A percentile compares a stretch with the other conserved stretches of the same genome.
Conservation (phyloP, 2,329 filamentous ascomycete genomes). For the Cercospora sesami region DNA sequence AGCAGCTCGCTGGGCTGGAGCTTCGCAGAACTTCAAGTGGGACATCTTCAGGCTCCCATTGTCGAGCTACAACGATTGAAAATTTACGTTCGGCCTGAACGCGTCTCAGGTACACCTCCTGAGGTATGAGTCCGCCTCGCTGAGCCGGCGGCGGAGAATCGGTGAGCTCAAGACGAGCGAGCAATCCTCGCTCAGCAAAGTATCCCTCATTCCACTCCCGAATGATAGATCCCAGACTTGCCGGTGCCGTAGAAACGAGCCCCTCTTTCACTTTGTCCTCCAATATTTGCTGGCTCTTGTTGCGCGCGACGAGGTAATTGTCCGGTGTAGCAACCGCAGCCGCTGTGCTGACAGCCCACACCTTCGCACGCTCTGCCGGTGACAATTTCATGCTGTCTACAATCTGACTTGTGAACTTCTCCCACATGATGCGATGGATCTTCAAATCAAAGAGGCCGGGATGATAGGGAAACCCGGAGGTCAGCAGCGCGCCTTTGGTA, state of each 20-base stretch:
- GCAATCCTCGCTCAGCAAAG: constrained; percentile 28
- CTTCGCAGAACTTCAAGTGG: neutral
- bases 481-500: constrained; percentile 28
- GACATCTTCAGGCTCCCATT: constrained; percentile 18
- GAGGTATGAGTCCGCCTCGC: constrained; percentile 21
- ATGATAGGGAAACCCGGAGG: constrained; percentile 31
- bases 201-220: constrained; percentile 32
- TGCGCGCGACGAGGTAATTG: constrained; percentile 16
- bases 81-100: constrained; percentile 31
- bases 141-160: constrained; percentile 23
- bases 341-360: constrained; percentile 24
- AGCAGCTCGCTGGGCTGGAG: neutral
- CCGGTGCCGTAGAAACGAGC: constrained; percentile 21
- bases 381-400: constrained; percentile 25
- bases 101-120: constrained; percentile 20
- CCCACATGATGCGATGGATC: constrained; percentile 30
- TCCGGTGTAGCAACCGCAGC: constrained; percentile 19
- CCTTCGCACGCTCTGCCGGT: constrained; percentile 26
- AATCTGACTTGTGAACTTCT: constrained; percentile 28
- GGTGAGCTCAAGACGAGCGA: constrained; percentile 27
- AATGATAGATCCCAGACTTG: constrained; percentile 26
- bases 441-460: constrained; percentile 29
- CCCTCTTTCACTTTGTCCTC: constrained; percentile 30
- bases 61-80: constrained; percentile 28
- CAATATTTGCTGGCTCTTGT: constrained; percentile 24